Conservation (phyloP, 768 basidiomycete genomes). For the Stropharia rugosoannulata region DNA sequence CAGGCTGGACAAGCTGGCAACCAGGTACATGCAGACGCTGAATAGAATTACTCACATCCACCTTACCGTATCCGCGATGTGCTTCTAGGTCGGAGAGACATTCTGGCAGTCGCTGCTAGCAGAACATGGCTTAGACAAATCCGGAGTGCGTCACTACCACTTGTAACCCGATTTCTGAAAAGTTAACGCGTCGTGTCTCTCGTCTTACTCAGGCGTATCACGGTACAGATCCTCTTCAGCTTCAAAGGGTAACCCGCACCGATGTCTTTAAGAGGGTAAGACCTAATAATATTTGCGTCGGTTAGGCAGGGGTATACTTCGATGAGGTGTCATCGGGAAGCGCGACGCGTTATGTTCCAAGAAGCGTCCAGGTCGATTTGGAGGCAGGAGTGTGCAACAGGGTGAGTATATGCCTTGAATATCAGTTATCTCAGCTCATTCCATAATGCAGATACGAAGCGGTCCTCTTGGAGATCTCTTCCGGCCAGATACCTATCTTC, state of each 20-base stretch:
- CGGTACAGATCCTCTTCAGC: slow-evolving; percentile 73
- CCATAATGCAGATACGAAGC: slow-evolving; percentile 50
- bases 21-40: slow-evolving; percentile 30
- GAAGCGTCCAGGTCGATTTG: slow-evolving; percentile 88
- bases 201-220: slow-evolving; percentile 51
- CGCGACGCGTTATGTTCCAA: slow-evolving; percentile 78
- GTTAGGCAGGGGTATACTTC: slow-evolving; percentile 81
- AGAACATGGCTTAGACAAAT: slow-evolving; percentile 79
- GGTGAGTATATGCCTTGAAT: slow-evolving; percentile 38
- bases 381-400: slow-evolving; percentile 85
- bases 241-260: slow-evolving; percentile 55
- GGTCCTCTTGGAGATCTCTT: slow-evolving; percentile 76
- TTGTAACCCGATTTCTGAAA: background rate
- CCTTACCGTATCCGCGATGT: slow-evolving; percentile 5
- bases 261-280: background rate
- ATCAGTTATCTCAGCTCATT: background rate
- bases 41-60: background rate
- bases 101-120: slow-evolving; percentile 90
- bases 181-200: slow-evolving; percentile 7
- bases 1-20: slow-evolving; percentile 74
- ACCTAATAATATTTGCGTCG: slow-evolving; percentile 1
- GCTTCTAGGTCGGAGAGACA: slow-evolving; percentile 63
- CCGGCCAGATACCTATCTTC: slow-evolving; percentile 84
- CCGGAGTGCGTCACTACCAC: slow-evolving; percentile 50
- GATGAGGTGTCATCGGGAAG: slow-evolving; percentile 51